Evolutionary conservation across 2,329 filamentous ascomycete genomes (phyloP).

Genomic region (Neofusicoccum umdonicola): DNA sequence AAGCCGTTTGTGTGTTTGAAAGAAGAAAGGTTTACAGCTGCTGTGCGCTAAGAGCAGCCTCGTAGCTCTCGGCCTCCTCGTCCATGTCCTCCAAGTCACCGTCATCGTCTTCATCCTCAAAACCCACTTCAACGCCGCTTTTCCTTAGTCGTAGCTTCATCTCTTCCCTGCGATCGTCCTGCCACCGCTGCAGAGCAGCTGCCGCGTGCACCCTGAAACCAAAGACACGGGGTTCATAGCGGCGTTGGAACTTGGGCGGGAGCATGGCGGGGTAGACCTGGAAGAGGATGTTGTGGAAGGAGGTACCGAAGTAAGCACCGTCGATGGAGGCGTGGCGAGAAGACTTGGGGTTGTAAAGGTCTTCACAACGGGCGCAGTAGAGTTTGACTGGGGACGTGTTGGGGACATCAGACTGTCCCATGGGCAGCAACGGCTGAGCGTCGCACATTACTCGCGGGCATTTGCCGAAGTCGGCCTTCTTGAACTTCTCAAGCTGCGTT

Average conservation of each 20-base stretch:
- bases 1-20: background rate
- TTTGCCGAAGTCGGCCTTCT: constrained; percentile 96
- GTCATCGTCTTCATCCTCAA: constrained; percentile 65
- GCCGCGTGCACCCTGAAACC: constrained; percentile 93
- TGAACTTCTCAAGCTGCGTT: constrained; percentile 90
- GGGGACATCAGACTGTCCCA: constrained; percentile 87
- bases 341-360: constrained; percentile 98
- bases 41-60: background rate
- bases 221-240: constrained; percentile 88
- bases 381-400: constrained; percentile 91
- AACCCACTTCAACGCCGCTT: constrained; percentile 69
- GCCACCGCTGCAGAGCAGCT: constrained; percentile 87
- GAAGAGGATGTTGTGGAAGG: constrained; percentile 98
- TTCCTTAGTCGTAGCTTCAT: constrained; percentile 77
- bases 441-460: constrained; percentile 95
- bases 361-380: constrained; percentile 95
- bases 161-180: constrained; percentile 74
- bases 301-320: constrained; percentile 96
- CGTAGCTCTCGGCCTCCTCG: constrained; percentile 39
- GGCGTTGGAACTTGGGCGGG: constrained; percentile 77
- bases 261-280: constrained; percentile 93
- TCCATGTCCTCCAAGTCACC: constrained; percentile 59
- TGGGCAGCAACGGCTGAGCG: constrained; percentile 86
- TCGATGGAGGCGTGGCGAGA: constrained; percentile 93
- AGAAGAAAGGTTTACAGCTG: constrained; percentile 3